Conservation (phyloP, 2,329 filamentous ascomycete genomes). For the Orbilia blumenaviensis region DNA sequence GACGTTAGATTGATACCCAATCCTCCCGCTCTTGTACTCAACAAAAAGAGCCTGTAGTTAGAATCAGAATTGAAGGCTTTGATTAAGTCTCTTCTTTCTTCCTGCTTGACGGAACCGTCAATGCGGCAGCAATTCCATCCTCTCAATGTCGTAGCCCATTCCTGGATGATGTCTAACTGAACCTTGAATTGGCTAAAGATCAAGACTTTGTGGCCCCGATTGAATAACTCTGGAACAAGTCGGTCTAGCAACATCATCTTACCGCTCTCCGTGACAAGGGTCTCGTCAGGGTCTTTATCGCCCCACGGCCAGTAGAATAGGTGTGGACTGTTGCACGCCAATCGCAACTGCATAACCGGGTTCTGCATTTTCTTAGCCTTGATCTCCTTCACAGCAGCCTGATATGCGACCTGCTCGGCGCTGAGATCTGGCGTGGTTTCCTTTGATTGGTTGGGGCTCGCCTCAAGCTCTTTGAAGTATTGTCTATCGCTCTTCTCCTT, state of each 20-base stretch:
- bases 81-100: conserved; percentile 75
- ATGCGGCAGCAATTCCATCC: conserved; percentile 87
- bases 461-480: conserved; percentile 66
- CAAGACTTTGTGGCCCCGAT: conserved; percentile 83
- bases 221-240: conserved; percentile 78
- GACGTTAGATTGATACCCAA: conserved; percentile 94
- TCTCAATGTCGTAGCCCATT: conserved; percentile 82
- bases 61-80: conserved; percentile 75
- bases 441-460: conserved; percentile 55
- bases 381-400: conserved; percentile 70
- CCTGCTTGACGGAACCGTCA: conserved; percentile 84
- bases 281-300: conserved; percentile 74
- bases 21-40: conserved; percentile 90
- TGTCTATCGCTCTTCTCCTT: conserved; percentile 60
- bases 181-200: conserved; percentile 98
- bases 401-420: conserved; percentile 54
- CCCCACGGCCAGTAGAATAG: conserved; percentile 96
- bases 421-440: conserved; percentile 49
- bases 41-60: conserved; percentile 78
- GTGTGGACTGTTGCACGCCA: conserved; percentile 92
- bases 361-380: conserved; percentile 91
- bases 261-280: conserved; percentile 82
- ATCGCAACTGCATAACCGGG: conserved; percentile 85
- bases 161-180: conserved; percentile 87
- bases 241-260: conserved; percentile 96